phyloP scores from a whole-genome alignment of 257 asterid genomes.

The Linaria vulgaris region DNA sequence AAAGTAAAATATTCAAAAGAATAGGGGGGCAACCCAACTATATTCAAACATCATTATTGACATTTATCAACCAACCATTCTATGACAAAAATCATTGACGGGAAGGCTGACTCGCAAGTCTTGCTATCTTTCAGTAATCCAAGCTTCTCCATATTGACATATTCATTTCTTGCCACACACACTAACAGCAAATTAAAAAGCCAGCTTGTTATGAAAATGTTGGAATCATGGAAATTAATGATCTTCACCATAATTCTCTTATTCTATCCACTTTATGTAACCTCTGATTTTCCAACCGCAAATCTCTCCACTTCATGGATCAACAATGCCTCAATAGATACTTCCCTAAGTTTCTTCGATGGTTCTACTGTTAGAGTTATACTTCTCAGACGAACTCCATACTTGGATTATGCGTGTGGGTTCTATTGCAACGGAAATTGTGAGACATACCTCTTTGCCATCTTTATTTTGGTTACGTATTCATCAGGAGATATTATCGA shows the following conservation, averaged over 20 bases:
- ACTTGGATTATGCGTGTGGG: slow-evolving; percentile 45
- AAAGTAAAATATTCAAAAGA: too few species aligned
- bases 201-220: too few species aligned
- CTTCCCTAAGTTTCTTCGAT: slow-evolving; percentile 35
- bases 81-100: too few species aligned
- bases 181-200: too few species aligned
- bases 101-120: too few species aligned
- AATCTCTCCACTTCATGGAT: slow-evolving; percentile 46
- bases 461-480: slow-evolving; percentile 42
- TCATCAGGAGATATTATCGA: slow-evolving; percentile 29
- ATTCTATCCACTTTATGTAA: not conserved
- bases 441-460: slow-evolving; percentile 39
- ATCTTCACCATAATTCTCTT: not conserved
- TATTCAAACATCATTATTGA: too few species aligned
- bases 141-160: too few species aligned
- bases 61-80: too few species aligned
- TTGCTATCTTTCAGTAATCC: too few species aligned
- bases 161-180: too few species aligned
- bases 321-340: slow-evolving; percentile 34
- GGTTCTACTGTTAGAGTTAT: slow-evolving; percentile 36
- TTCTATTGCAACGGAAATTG: slow-evolving; percentile 46
- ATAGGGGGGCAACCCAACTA: too few species aligned
- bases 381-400: slow-evolving; percentile 40
- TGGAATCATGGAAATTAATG: too few species aligned
- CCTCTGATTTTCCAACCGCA: slow-evolving; percentile 44